Evolutionary conservation across 2,329 filamentous ascomycete genomes (phyloP).

Genomic region (Aspergillus neoniger): DNA sequence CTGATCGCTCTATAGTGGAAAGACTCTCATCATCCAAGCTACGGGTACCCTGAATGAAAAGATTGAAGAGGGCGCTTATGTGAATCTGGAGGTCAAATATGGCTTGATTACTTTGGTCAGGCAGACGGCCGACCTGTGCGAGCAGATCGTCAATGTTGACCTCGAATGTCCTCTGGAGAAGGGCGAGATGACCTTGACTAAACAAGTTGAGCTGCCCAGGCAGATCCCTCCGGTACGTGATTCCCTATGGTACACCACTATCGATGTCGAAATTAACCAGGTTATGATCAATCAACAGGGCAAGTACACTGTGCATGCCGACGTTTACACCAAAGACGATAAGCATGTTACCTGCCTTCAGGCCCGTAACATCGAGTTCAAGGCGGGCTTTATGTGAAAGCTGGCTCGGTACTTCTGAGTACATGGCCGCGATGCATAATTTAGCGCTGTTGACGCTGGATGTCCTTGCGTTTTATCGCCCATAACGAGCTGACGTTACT

Average conservation of each 20-base stretch:
- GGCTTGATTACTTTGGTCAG: constrained; percentile 87
- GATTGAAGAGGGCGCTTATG: constrained; percentile 76
- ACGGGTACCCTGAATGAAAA: constrained; percentile 70
- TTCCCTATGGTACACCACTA: background rate
- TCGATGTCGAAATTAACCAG: constrained; percentile 7
- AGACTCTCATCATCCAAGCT: constrained; percentile 76
- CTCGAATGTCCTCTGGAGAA: constrained; percentile 84
- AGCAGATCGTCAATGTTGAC: constrained; percentile 84
- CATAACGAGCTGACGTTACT: background rate
- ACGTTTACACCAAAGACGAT: constrained; percentile 74
- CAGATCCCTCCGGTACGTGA: constrained; percentile 82
- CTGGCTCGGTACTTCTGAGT: background rate
- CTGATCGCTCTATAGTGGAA: constrained; percentile 60
- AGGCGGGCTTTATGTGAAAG: constrained; percentile 15
- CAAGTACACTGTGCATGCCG: constrained; percentile 83
- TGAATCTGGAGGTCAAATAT: constrained; percentile 86
- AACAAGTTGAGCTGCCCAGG: constrained; percentile 79
- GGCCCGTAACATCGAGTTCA: constrained; percentile 52
- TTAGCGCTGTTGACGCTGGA: constrained; percentile 5
- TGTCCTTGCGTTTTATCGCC: background rate
- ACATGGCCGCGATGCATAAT: background rate
- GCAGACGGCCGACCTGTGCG: constrained; percentile 80
- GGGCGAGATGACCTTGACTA: constrained; percentile 71
- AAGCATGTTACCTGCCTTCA: constrained; percentile 83
- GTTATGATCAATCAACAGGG: constrained; percentile 58